Conservation (phyloP, 805 yeast species). For the Pichia gijzeniarum region DNA sequence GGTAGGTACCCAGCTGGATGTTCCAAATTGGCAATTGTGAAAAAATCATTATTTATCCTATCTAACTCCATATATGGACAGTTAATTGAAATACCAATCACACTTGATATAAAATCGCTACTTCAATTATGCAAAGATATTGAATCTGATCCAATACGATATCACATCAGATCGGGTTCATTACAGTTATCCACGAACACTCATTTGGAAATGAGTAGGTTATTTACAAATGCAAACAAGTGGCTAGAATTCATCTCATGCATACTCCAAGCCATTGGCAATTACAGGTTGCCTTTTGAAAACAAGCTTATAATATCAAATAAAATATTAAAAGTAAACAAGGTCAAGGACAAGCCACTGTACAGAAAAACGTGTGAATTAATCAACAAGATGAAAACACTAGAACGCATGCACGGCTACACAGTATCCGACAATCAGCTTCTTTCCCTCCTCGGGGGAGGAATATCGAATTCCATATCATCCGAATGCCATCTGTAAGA, state of each 20-base stretch:
- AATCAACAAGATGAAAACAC: constrained; percentile 6
- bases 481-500: background rate
- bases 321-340: constrained; percentile 18
- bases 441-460: constrained; percentile 14
- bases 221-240: constrained; percentile 10
- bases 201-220: constrained; percentile 13
- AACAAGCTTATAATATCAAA: constrained; percentile 15
- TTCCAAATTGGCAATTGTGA: constrained; percentile 38
- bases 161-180: constrained; percentile 36
- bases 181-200: constrained; percentile 17
- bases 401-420: constrained; percentile 4
- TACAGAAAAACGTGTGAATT: constrained; percentile 8
- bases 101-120: constrained; percentile 28
- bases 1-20: constrained; percentile 50
- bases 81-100: constrained; percentile 33
- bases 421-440: constrained; percentile 7
- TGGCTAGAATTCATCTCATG: constrained; percentile 19
- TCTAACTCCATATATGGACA: constrained; percentile 33
- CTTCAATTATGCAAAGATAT: constrained; percentile 38
- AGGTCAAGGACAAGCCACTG: constrained; percentile 12
- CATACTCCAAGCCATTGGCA: constrained; percentile 21
- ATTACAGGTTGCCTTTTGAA: constrained; percentile 9
- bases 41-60: constrained; percentile 33
- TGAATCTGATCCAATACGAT: constrained; percentile 41
- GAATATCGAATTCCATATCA: constrained; percentile 7